phyloP scores from a whole-genome alignment of 1,284 basidiomycete genomes.

The Leccinum pachyderme region DNA sequence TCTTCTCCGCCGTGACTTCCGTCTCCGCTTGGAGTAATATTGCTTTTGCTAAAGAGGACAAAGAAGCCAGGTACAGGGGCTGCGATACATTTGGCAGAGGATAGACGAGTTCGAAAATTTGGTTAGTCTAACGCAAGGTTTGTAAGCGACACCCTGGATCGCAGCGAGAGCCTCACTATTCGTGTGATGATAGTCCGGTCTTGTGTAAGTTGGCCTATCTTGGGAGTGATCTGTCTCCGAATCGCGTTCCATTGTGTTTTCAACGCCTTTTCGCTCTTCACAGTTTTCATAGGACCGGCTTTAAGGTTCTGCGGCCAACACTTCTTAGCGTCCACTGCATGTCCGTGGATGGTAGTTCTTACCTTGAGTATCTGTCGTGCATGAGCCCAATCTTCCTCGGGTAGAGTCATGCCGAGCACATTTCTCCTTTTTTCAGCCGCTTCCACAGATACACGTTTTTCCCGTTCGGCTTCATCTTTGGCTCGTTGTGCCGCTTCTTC shows the following conservation, averaged over 20 bases:
- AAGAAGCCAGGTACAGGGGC: slow-evolving; percentile 69
- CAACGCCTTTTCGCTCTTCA: slow-evolving; percentile 62
- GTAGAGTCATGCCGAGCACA: slow-evolving; percentile 48
- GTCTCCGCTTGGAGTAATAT: slow-evolving; percentile 93
- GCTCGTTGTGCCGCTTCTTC: slow-evolving; percentile 39
- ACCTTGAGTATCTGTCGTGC: slow-evolving; percentile 65
- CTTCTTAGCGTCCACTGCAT: slow-evolving; percentile 27
- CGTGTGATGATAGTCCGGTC: slow-evolving; percentile 66
- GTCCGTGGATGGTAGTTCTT: slow-evolving; percentile 15
- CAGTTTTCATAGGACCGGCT: slow-evolving; percentile 63
- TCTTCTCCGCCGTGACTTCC: slow-evolving; percentile 88
- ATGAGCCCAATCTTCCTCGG: slow-evolving; percentile 66
- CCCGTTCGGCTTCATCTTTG: slow-evolving; percentile 31
- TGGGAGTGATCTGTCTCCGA: slow-evolving; percentile 86
- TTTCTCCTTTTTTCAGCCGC: slow-evolving; percentile 33
- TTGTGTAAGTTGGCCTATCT: slow-evolving; percentile 90
- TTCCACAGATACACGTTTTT: slow-evolving; percentile 34
- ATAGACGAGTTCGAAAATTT: slow-evolving; percentile 57
- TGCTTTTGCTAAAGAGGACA: slow-evolving; percentile 86
- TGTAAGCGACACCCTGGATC: slow-evolving; percentile 7
- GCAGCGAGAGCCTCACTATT: slow-evolving; percentile 55
- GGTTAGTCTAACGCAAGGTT: slow-evolving; percentile 52
- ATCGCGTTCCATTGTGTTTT: slow-evolving; percentile 60
- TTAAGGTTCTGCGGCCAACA: slow-evolving; percentile 59
- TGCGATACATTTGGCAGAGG: slow-evolving; percentile 39